Base-by-base conservation (phyloP, 2,329 filamentous ascomycete genomes). In the Fonsecaea monophora region DNA sequence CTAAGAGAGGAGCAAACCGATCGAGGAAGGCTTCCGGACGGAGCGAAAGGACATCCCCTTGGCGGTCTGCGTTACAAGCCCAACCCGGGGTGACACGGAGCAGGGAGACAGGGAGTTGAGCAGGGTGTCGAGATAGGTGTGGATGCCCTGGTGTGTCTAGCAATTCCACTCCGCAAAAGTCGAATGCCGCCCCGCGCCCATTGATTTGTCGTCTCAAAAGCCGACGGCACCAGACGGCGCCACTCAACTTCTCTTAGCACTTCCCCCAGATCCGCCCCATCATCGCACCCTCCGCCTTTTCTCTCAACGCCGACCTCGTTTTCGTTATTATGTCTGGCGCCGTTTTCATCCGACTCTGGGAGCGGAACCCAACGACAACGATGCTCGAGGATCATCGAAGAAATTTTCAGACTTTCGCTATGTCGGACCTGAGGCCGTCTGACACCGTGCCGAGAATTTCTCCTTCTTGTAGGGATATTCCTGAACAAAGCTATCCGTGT, bases 131-230 rank as follows among this genome's bases (percentile, higher is more conserved):
- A 45, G 15, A 48, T 34, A 53, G 18, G 45, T 25, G 25, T 25
- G 25, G 35, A n/a, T 50, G 37, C 30, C 40, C 42, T 8, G 18
- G 0, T 30, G 13, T 13, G 32, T 7, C 25, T 18, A 60, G n/a
- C 25, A 25, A 25, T 25, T 25, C 25, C 25, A 25, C 25, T 25
- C 25, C 25, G 25, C 25, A 25, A 30, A 37, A 9, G n/a, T 53
- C 32, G 50, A 34, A 30, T 30, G 42, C 25, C 48, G 15, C n/a
- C 7, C 8, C 18, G 12, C 25, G 10, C 8, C 2, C 34, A 4
- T 12, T 53, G 45, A 61, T 61, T 61, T 53, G 59, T 32, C 42
- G 59, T 25, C 1, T 38, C 59, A 61, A 61, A 53, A 25, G 34
- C 59, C 59, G 59, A 61, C 32, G 18, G 12, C 25, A 15, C 38